A percentile compares a stretch with the other conserved stretches of the same genome.
Conservation (phyloP, 371 early-diverging fungal species). For the Fennellomyces sp. region DNA sequence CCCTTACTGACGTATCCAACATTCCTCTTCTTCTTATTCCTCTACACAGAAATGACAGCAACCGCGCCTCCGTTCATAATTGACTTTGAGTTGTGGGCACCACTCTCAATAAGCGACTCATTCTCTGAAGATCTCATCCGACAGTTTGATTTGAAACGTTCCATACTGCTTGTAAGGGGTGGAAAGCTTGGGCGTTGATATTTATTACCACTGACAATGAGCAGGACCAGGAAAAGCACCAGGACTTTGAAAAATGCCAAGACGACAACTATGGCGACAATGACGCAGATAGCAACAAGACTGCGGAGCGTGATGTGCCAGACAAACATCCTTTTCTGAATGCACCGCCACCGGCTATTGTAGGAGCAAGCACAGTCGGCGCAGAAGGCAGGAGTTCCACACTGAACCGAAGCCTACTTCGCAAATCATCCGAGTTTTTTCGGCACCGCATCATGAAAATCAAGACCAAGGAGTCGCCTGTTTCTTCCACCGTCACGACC, state of each 20-base stretch:
- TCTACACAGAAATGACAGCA: background rate
- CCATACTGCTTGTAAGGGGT: background rate
- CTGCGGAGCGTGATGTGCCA: too few relatives aligned
- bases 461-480: constrained; percentile 1
- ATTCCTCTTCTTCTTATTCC: background rate
- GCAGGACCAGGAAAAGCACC: too few relatives aligned
- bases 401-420: background rate
- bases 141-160: constrained; percentile 13
- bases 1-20: too few relatives aligned
- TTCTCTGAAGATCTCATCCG: constrained; percentile 13
- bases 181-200: too few relatives aligned
- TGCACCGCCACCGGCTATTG: too few relatives aligned
- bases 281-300: too few relatives aligned
- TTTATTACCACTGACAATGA: too few relatives aligned
- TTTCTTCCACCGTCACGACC: background rate
- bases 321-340: too few relatives aligned
- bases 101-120: background rate
- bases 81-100: constrained; percentile 8
- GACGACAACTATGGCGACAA: too few relatives aligned
- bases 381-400: background rate
- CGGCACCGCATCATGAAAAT: constrained; percentile 2
- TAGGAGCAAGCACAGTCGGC: background rate
- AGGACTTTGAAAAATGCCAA: too few relatives aligned
- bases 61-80: background rate
- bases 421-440: constrained; percentile 10